Base-by-base conservation (phyloP, 768 basidiomycete genomes). In the Mycena leptocephala region DNA sequence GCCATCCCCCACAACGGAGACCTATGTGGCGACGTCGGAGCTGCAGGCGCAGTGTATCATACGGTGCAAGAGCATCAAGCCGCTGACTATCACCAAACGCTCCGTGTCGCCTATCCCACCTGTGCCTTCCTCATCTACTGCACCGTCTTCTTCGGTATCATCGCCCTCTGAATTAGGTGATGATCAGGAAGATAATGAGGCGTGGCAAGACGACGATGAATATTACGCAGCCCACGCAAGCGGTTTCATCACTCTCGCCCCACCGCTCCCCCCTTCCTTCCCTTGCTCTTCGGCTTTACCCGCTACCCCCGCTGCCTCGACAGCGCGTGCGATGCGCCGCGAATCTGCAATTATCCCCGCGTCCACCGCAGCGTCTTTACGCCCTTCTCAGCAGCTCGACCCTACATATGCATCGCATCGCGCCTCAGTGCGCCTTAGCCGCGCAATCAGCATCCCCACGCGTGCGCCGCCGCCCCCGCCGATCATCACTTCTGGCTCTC, bases 31-130 rank as follows among this genome's bases (percentile, higher is more conserved):
- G n/a, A n/a, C n/a, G n/a, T n/a, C n/a, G n/a, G n/a, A n/a, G n/a
- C n/a, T n/a, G n/a, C n/a, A n/a, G n/a, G n/a, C n/a, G n/a, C n/a
- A n/a, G n/a, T 33, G 28, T 30, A 10, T 71, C 9, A 22, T 76
- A 3, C 70, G 75, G 11, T 72, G 75, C 70, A 76, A 76, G 70
- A 76, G 33, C 46, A 76, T 72, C 70, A 76, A 72, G 64, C 70
- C 75, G 22, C 39, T 76, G n/a, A n/a, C 1, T 11, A 58, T 76
- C 22, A 51, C 41, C 51, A 76, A 76, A 28, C 75, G 75, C 41
- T 32, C n/a, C n/a, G n/a, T n/a, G n/a, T n/a, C n/a, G n/a, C n/a
- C n/a, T n/a, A n/a, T n/a, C n/a, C n/a, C n/a, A n/a, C n/a, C n/a
- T n/a, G n/a, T n/a, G n/a, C n/a, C n/a, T 8, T 30, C 41, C 18